Evolutionary conservation across 2,329 filamentous ascomycete species (phyloP).

Genomic region (Xylariales sp.): DNA sequence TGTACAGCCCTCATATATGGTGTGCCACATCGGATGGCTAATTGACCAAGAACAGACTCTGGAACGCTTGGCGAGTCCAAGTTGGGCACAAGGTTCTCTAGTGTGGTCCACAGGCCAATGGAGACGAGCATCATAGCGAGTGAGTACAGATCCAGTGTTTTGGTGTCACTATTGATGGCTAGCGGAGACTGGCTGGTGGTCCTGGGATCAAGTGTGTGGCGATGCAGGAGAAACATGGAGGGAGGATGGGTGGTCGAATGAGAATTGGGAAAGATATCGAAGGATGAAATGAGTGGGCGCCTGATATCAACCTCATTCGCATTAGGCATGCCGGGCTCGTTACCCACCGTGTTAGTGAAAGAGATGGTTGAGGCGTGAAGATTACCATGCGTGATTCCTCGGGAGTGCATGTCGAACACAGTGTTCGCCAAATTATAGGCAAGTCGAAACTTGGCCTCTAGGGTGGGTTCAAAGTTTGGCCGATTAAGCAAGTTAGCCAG

Average conservation of each 20-base stretch:
- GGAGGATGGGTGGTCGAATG: conserved; percentile 51
- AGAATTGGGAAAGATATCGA: conserved; percentile 75
- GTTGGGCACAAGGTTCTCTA: conserved; percentile 64
- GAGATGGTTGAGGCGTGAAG: conserved; percentile 75
- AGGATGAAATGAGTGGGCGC: conserved; percentile 76
- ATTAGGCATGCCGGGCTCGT: conserved; percentile 55
- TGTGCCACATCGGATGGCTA: conserved; percentile 76
- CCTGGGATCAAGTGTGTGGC: conserved; percentile 73
- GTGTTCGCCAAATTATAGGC: conserved; percentile 79
- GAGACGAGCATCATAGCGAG: conserved; percentile 79
- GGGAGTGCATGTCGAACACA: conserved; percentile 77
- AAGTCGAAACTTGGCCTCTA: conserved; percentile 81
- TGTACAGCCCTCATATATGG: conserved; percentile 81
- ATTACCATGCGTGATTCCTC: conserved; percentile 77
- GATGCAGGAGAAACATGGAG: conserved; percentile 61
- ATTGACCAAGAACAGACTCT: conserved; percentile 70
- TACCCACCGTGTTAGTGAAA: conserved; percentile 65
- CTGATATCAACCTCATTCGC: conserved; percentile 69
- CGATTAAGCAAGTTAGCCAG: conserved; percentile 64
- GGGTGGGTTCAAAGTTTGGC: conserved; percentile 69
- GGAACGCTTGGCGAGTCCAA: conserved; percentile 64
- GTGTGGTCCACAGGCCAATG: conserved; percentile 78
- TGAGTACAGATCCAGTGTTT: conserved; percentile 76
- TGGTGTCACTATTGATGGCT: conserved; percentile 63
- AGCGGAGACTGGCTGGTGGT: conserved; percentile 62